These are phyloP conservation scores for Claviceps paspali DNA, from an alignment of 2,329 filamentous ascomycete genomes.

Conservation along the genomic window DNA sequence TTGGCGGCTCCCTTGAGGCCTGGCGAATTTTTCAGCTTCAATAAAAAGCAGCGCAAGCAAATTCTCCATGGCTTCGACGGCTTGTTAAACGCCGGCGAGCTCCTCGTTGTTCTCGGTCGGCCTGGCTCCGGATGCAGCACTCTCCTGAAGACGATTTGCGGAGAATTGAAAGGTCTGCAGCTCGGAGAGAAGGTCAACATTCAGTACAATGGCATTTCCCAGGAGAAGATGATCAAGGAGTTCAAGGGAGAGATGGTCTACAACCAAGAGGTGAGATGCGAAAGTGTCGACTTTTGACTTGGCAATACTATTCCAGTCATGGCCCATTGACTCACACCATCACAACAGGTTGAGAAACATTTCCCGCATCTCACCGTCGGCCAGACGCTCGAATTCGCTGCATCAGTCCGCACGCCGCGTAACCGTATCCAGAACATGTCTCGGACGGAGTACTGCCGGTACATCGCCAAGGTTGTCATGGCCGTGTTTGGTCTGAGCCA, in stretches of 20 bases:
- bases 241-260: slow-evolving; percentile 56
- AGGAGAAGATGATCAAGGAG: slow-evolving; percentile 37
- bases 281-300: neutral
- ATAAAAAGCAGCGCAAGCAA: slow-evolving; percentile 32
- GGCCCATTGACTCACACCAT: neutral
- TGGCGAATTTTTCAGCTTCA: slow-evolving; percentile 36
- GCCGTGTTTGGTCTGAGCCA: slow-evolving; percentile 60
- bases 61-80: slow-evolving; percentile 53
- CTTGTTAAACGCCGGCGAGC: slow-evolving; percentile 46
- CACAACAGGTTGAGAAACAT: slow-evolving; percentile 45
- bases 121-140: slow-evolving; percentile 52
- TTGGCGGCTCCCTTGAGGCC: slow-evolving; percentile 42
- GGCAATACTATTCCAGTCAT: no score
- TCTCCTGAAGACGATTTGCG: slow-evolving; percentile 44
- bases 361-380: slow-evolving; percentile 66
- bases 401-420: slow-evolving; percentile 51
- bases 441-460: slow-evolving; percentile 41
- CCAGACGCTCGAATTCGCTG: slow-evolving; percentile 58
- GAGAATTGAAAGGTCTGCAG: slow-evolving; percentile 42
- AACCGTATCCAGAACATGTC: slow-evolving; percentile 48
- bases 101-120: slow-evolving; percentile 52
- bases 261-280: slow-evolving; percentile 46
- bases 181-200: slow-evolving; percentile 34
- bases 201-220: slow-evolving; percentile 47
- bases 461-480: slow-evolving; percentile 52